Evolutionary conservation across 305 asterid species (phyloP).

Genomic region (Solanum aculeatissimum): DNA sequence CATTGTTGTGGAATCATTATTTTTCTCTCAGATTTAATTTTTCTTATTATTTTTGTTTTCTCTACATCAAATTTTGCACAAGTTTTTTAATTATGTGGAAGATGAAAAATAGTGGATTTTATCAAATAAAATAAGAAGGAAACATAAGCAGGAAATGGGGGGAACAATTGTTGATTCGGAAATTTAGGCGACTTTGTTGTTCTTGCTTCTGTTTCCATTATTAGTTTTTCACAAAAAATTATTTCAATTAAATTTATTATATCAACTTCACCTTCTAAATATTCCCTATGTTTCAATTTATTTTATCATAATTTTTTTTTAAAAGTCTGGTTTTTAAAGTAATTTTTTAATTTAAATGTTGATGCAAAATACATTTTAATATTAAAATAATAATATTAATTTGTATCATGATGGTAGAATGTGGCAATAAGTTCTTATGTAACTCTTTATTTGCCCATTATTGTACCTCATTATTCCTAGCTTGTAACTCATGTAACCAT

Average conservation of each 20-base stretch:
- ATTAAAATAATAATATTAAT: no score
- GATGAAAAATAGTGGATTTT: not conserved
- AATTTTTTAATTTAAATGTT: no score
- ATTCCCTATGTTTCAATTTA: not conserved
- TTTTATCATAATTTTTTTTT: no score
- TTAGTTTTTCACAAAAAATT: not conserved
- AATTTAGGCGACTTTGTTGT: not conserved
- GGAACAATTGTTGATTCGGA: not conserved
- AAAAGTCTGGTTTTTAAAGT: no score
- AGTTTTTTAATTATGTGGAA: not conserved
- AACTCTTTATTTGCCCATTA: accelerated
- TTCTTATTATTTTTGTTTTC: not conserved
- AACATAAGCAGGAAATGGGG: not conserved
- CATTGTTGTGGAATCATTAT: conserved; percentile 48
- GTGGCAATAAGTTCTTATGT: no score
- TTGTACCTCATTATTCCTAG: no score
- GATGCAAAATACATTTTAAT: no score
- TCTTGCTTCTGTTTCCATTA: not conserved
- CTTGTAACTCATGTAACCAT: no score
- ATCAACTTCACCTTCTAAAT: not conserved
- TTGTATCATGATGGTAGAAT: no score
- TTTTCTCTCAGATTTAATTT: not conserved
- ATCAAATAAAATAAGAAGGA: not conserved
- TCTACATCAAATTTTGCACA: not conserved
- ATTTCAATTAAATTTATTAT: not conserved